Evolutionary conservation across 352 stramenopile genomes (phyloP).

Genomic region (Phytophthora citrophthora): DNA sequence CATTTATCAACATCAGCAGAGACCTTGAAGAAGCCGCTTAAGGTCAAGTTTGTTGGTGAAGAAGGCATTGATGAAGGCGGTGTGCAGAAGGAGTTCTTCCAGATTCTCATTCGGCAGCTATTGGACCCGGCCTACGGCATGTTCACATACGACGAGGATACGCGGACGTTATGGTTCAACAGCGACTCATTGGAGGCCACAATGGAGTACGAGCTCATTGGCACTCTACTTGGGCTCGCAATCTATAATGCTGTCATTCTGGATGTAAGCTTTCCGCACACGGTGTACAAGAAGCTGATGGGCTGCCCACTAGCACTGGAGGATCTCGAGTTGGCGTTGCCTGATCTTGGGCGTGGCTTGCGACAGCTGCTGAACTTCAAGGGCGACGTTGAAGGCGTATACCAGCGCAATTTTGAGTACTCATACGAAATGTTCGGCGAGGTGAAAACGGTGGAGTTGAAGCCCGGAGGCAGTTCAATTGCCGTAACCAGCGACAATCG

Average conservation of each 20-base stretch:
- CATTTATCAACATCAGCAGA: conserved; percentile 55
- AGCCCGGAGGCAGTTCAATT: conserved; percentile 60
- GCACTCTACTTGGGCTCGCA: conserved; percentile 76
- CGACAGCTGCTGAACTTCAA: conserved; percentile 73
- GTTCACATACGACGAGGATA: conserved; percentile 83
- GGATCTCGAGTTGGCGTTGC: conserved; percentile 66
- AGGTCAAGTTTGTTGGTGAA: conserved; percentile 86
- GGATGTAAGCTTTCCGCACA: conserved; percentile 80
- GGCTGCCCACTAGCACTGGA: conserved; percentile 49
- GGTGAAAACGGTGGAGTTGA: conserved; percentile 82
- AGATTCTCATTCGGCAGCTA: conserved; percentile 79
- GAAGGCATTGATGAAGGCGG: conserved; percentile 84
- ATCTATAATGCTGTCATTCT: conserved; percentile 90
- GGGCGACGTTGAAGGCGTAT: conserved; percentile 73
- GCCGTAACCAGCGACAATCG: conserved; percentile 71
- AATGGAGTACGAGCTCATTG: conserved; percentile 90
- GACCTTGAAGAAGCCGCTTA: conserved; percentile 79
- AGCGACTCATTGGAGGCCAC: conserved; percentile 79
- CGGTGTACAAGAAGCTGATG: conserved; percentile 89
- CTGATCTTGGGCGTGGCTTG: conserved; percentile 66
- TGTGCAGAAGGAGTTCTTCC: conserved; percentile 86
- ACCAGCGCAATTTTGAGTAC: conserved; percentile 79
- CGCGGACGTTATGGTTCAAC: conserved; percentile 80
- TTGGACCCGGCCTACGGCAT: conserved; percentile 80
- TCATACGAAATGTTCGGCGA: conserved; percentile 84